These are phyloP conservation scores for Nevesoporus exiguus DNA, from an alignment of 768 basidiomycete genomes.

Conservation along the genomic window DNA sequence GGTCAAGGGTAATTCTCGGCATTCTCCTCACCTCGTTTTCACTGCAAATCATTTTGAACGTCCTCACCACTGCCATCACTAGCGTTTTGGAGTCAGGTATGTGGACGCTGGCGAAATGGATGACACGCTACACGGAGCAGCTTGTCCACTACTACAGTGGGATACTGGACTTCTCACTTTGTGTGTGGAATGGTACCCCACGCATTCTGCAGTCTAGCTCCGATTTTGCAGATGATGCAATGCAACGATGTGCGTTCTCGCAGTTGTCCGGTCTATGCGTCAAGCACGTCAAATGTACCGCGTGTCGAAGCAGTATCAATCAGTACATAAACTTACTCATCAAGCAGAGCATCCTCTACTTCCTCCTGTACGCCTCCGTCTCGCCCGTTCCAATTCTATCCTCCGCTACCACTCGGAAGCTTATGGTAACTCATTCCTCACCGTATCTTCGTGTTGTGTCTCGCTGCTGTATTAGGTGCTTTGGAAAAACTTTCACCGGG, in stretches of 20 bases:
- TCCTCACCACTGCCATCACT: background rate
- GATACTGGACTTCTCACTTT: background rate
- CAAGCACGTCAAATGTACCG: background rate
- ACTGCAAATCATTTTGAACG: background rate
- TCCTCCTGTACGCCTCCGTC: background rate
- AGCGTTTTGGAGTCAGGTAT: background rate
- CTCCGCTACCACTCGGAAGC: too few species aligned
- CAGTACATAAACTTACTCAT: background rate
- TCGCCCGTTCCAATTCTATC: too few species aligned
- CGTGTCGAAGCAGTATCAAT: background rate
- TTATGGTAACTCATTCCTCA: background rate
- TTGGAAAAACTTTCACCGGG: background rate
- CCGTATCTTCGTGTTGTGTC: background rate
- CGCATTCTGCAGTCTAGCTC: too few species aligned
- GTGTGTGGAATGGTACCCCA: background rate
- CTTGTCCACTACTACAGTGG: too few species aligned
- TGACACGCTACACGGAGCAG: background rate
- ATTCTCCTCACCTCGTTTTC: background rate
- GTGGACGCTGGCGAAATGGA: background rate
- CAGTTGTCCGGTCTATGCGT: background rate
- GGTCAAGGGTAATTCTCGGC: background rate
- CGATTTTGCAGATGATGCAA: background rate
- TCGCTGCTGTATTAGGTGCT: background rate
- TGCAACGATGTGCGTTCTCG: background rate
- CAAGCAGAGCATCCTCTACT: background rate